phyloP scores from a whole-genome alignment of 208 protist species.

The Phytomonas francai region DNA sequence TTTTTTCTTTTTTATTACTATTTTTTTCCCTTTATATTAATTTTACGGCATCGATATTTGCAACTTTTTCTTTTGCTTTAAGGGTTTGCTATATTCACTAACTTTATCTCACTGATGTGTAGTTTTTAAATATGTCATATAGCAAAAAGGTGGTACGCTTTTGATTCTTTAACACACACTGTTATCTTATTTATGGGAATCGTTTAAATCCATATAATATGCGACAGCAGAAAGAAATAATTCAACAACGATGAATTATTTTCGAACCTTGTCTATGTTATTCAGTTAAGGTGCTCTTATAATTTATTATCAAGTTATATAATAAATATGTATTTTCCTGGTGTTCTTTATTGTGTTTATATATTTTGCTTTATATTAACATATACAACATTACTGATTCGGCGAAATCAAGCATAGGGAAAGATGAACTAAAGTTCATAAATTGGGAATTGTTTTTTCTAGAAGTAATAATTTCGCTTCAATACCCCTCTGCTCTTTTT shows the following conservation, averaged over 20 bases:
- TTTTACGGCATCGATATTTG: slow-evolving; percentile 7
- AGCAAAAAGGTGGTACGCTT: neutral
- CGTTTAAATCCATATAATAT: neutral
- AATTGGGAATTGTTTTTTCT: slow-evolving; percentile 1
- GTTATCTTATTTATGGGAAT: neutral
- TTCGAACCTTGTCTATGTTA: neutral
- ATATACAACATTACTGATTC: neutral
- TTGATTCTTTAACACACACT: neutral
- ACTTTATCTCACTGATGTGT: neutral
- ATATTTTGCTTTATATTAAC: neutral
- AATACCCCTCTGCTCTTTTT: slow-evolving; percentile 8
- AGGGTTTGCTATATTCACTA: neutral
- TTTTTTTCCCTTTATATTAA: slow-evolving; percentile 10
- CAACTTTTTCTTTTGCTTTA: neutral
- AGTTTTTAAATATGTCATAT: neutral
- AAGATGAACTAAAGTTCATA: neutral
- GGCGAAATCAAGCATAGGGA: neutral
- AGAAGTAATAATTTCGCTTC: neutral
- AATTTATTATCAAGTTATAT: neutral
- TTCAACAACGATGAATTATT: slow-evolving; percentile 1
- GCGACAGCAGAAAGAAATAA: neutral
- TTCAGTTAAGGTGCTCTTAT: neutral
- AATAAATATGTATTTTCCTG: slow-evolving; percentile 6
- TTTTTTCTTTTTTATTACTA: slow-evolving; percentile 10
- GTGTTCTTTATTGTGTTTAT: neutral